Evolutionary conservation across 2,329 filamentous ascomycete genomes (phyloP), one percentile per base, ranked within the genome.

Genomic region (Thielaviopsis populi): DNA sequence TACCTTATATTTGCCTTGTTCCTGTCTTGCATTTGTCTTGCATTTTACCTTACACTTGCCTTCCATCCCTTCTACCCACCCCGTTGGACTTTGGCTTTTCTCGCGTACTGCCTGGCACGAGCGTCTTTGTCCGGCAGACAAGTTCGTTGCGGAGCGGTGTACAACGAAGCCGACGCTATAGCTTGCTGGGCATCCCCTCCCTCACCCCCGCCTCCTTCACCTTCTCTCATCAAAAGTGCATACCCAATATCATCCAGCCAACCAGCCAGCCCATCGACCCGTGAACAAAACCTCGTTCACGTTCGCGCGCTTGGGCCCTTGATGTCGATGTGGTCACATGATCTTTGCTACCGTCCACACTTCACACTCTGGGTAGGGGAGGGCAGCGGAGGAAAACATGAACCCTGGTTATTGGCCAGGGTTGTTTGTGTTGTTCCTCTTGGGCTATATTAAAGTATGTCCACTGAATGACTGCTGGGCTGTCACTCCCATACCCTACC

Each of bases 241-340:
- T n/a, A n/a, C n/a, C n/a, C n/a, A n/a, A n/a, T n/a, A n/a, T n/a
- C n/a, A n/a, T n/a, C n/a, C n/a, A n/a, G n/a, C 19, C 13, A 24
- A 10, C 11, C 46, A 50, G 22, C 19, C 10, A 11, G 10, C 24
- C 11, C 22, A 27, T 50, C 19, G 24, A 10, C 10, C 11, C 46
- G 7, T 24, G 19, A 50, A 50, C 15, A 13, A 27, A 50, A 24
- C 46, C 15, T 24, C 22, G 43, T 27, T 37, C 5, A 56, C n/a
- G 53, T 56, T 56, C 53, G 30, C 17, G 53, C 53, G 53, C 53
- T 56, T 56, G 33, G 53, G 53, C 53, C 53, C 50, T 19, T 56
- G 2, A 37, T 37, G 17, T 37, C 19, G 53, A 56, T 27, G 4
- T 13, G 24, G 27, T 56, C 53, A 56, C 53, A 56, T 56, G 53